Evolutionary conservation across 2,329 filamentous ascomycete genomes (phyloP).

Genomic region (Chrysosporium keratinophilum): DNA sequence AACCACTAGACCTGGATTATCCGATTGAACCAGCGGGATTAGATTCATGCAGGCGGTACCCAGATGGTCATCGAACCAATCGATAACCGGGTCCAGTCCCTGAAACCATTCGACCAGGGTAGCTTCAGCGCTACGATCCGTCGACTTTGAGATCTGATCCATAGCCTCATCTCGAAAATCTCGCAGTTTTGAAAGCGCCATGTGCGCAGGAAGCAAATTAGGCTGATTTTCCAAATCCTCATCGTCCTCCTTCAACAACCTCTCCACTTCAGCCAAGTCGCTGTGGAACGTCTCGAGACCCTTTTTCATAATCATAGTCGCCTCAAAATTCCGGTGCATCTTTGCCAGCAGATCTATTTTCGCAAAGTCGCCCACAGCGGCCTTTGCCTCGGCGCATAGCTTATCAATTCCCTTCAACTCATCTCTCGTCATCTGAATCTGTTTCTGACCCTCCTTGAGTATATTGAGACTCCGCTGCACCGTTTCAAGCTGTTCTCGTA

Average conservation of each 20-base stretch:
- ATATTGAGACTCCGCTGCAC: slow-evolving; percentile 88
- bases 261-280: slow-evolving; percentile 63
- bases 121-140: slow-evolving; percentile 62
- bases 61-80: slow-evolving; percentile 93
- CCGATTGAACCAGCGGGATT: slow-evolving; percentile 73
- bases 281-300: slow-evolving; percentile 81
- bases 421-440: slow-evolving; percentile 86
- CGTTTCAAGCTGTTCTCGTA: slow-evolving; percentile 86
- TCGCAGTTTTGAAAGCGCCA: slow-evolving; percentile 78
- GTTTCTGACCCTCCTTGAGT: slow-evolving; percentile 80
- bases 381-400: slow-evolving; percentile 91
- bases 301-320: slow-evolving; percentile 83
- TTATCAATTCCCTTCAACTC: slow-evolving; percentile 99
- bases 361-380: slow-evolving; percentile 95
- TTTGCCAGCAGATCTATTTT: slow-evolving; percentile 53
- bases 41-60: slow-evolving; percentile 80
- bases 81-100: slow-evolving; percentile 73
- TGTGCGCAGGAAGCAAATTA: slow-evolving; percentile 80
- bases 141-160: slow-evolving; percentile 77
- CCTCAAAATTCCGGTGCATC: slow-evolving; percentile 82
- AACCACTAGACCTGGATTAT: slow-evolving; percentile 82
- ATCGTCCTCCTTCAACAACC: slow-evolving; percentile 72
- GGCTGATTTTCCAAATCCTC: slow-evolving; percentile 80
- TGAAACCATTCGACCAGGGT: slow-evolving; percentile 87
- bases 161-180: slow-evolving; percentile 95